phyloP scores from a whole-genome alignment of 768 basidiomycete genomes.

The Auricularia sp. region DNA sequence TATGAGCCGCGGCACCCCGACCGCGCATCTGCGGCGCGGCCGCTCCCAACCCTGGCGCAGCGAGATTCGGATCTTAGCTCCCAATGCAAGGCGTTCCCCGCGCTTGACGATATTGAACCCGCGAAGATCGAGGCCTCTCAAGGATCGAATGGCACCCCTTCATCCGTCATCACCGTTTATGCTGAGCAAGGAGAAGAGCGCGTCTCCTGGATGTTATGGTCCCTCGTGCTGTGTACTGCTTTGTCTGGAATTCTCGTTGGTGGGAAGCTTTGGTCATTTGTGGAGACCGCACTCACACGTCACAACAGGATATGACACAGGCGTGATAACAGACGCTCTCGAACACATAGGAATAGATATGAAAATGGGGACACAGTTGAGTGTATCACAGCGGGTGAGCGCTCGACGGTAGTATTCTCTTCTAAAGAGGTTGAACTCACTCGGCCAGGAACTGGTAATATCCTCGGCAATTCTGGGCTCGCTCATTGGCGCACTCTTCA shows the following conservation, averaged over 20 bases:
- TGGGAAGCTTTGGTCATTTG: background rate
- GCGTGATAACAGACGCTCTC: conserved; percentile 72
- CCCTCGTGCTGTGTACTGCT: background rate
- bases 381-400: conserved; percentile 26
- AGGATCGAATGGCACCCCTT: background rate
- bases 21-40: too few species aligned
- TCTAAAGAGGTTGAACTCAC: background rate
- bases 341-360: conserved; percentile 63
- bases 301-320: conserved; percentile 63
- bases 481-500: conserved; percentile 60
- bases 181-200: background rate
- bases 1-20: too few species aligned
- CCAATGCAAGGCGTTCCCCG: too few species aligned
- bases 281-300: background rate
- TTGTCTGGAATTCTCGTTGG: background rate
- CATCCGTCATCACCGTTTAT: background rate
- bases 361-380: conserved; percentile 39
- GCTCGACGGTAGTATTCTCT: too few species aligned
- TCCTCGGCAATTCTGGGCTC: conserved; percentile 72
- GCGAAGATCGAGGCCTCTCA: too few species aligned
- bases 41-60: too few species aligned
- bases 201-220: background rate
- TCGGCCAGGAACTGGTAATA: conserved; percentile 62
- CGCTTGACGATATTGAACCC: too few species aligned
- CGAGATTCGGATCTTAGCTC: too few species aligned